Percentiles rank a stretch among this genome's conserved stretches.
Conservation (phyloP, 495 filamentous ascomycete species). For the Sordaria brevicollis region DNA sequence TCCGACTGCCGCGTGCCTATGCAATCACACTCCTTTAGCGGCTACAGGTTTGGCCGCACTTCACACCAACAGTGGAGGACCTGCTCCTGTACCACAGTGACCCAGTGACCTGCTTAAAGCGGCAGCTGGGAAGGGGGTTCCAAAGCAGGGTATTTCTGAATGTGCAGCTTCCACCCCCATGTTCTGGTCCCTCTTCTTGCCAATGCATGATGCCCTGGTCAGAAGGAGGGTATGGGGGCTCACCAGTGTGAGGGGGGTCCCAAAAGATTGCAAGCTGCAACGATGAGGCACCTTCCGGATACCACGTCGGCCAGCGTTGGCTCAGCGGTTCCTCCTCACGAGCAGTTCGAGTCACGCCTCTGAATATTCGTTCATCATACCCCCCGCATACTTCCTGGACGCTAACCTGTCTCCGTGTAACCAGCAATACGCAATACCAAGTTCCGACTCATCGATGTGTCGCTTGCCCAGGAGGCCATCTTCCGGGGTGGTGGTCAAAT, state of each 20-base stretch:
- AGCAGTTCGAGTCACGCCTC: not conserved
- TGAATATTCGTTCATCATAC: not conserved
- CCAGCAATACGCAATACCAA: constrained; percentile 90
- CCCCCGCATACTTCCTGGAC: not conserved
- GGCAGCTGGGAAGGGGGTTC: not conserved
- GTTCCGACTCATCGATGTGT: constrained; percentile 86
- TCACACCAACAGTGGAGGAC: not conserved
- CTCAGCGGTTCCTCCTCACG: not conserved
- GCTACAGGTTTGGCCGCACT: not conserved
- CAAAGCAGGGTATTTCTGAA: not conserved
- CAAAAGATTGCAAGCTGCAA: not conserved
- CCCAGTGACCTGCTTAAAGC: constrained; percentile 5
- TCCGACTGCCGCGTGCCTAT: constrained; percentile 11
- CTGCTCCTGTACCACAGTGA: too few species aligned
- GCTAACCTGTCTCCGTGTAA: not conserved
- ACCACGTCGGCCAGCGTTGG: not conserved
- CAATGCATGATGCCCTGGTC: not conserved
- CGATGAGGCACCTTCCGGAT: not conserved
- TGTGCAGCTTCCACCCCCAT: not conserved
- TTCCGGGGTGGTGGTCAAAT: constrained; percentile 94
- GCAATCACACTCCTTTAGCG: not conserved
- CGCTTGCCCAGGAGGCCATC: constrained; percentile 79
- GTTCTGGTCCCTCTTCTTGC: not conserved
- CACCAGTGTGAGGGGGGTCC: not conserved
- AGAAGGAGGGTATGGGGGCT: not conserved